These are phyloP conservation scores for Umbelopsis isabellina DNA, from an alignment of 192 early-diverging fungal genomes.

Conservation along the genomic window DNA sequence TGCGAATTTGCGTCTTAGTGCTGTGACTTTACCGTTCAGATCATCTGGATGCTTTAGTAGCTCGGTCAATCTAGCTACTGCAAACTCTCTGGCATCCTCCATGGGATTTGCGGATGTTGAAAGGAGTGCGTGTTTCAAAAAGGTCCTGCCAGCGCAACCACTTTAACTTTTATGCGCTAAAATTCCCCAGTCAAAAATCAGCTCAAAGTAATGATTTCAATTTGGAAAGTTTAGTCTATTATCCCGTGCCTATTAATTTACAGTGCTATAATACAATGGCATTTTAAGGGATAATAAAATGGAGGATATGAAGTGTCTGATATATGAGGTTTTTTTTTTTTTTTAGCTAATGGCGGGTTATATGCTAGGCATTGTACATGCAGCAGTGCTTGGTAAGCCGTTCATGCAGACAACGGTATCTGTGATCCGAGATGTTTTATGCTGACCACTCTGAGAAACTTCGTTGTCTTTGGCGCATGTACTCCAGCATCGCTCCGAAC, in stretches of 20 bases:
- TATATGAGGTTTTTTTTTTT: too few relatives aligned
- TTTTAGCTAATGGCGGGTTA: not conserved
- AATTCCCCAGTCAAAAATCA: too few relatives aligned
- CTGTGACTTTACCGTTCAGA: conserved; percentile 80
- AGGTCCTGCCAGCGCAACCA: too few relatives aligned
- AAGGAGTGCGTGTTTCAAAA: not conserved
- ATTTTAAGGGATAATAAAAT: too few relatives aligned
- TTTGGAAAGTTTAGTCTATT: too few relatives aligned
- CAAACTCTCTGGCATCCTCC: conserved; percentile 69
- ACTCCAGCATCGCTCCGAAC: conserved; percentile 47
- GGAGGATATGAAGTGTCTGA: too few relatives aligned
- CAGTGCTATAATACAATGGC: too few relatives aligned
- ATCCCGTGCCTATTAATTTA: too few relatives aligned
- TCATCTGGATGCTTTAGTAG: conserved; percentile 94
- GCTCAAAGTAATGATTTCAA: too few relatives aligned
- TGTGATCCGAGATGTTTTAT: conserved; percentile 9
- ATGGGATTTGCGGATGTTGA: conserved; percentile 23
- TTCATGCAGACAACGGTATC: conserved; percentile 14
- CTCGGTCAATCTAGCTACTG: conserved; percentile 79
- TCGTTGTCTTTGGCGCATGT: not conserved
- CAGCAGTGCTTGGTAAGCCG: not conserved
- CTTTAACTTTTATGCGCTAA: too few relatives aligned
- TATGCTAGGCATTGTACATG: not conserved
- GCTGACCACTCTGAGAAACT: not conserved
- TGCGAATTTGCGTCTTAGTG: conserved; percentile 79